phyloP scores from a whole-genome alignment of 2,329 filamentous ascomycete species.

The Cercospora berteroae region DNA sequence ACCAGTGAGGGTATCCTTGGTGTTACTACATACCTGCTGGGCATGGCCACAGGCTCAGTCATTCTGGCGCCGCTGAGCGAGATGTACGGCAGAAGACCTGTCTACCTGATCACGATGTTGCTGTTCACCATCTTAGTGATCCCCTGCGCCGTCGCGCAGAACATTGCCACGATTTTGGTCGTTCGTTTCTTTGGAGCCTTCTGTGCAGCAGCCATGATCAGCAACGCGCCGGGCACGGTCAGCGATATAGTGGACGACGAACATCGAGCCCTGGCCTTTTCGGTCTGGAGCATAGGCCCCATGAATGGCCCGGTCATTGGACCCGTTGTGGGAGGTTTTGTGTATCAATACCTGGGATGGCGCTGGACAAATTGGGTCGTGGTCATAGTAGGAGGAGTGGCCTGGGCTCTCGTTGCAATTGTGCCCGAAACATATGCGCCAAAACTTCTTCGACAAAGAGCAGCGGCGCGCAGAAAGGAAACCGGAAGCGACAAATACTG shows the following conservation, averaged over 20 bases:
- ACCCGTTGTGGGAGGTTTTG: slow-evolving; percentile 72
- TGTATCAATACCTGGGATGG: slow-evolving; percentile 77
- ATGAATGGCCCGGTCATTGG: slow-evolving; percentile 61
- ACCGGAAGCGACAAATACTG: slow-evolving; percentile 71
- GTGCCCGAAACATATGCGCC: slow-evolving; percentile 77
- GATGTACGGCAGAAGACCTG: slow-evolving; percentile 63
- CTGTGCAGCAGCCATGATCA: slow-evolving; percentile 76
- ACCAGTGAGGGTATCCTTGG: slow-evolving; percentile 68
- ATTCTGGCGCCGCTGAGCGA: slow-evolving; percentile 72
- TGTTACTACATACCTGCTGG: slow-evolving; percentile 74
- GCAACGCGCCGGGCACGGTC: slow-evolving; percentile 78
- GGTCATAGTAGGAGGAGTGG: slow-evolving; percentile 66
- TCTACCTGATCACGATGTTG: slow-evolving; percentile 66
- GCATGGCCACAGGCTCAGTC: slow-evolving; percentile 68
- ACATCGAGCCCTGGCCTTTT: slow-evolving; percentile 77
- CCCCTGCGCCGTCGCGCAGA: slow-evolving; percentile 68
- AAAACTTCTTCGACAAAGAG: slow-evolving; percentile 65
- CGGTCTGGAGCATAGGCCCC: slow-evolving; percentile 78
- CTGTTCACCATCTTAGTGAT: slow-evolving; percentile 68
- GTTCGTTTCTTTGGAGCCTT: slow-evolving; percentile 72
- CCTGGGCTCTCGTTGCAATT: slow-evolving; percentile 57
- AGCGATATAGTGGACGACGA: slow-evolving; percentile 81
- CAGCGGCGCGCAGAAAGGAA: slow-evolving; percentile 62
- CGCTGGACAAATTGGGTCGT: slow-evolving; percentile 71
- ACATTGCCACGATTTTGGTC: slow-evolving; percentile 66